Base-by-base conservation (phyloP, 768 basidiomycete species). In the Xerocomus potaroensis region DNA sequence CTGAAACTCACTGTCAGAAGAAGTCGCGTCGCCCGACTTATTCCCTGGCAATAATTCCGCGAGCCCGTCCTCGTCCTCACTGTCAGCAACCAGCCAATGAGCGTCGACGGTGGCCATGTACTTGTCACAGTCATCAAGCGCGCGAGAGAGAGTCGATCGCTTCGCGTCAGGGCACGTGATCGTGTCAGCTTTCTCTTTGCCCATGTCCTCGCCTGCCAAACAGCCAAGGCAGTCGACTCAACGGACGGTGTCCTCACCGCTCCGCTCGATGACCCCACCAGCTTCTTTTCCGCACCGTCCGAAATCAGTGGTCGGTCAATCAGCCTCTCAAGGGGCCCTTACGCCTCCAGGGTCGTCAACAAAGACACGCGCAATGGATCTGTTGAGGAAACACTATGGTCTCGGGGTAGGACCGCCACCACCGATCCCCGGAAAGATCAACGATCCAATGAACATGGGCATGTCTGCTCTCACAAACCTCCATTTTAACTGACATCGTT, bases 351-450 rank as follows among this genome's bases (percentile, higher is more conserved):
- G 64, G 33, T 62, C 66, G 19, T 57, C 61, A 26, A 50, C 61
- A 18, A 83, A 81, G 57, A 70, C 76, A 16, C 72, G 83, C 14
- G 90, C 90, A 11, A 74, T 84, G 54, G 88, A 91, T 61, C 63
- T 92, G 40, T 59, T 93, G 42, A 73, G 91, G 57, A 90, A 88
- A 54, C 91, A 94, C 59, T 94, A 94, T 74, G 89, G 90, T 5
- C 67, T 94, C 22, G 86, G 83, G 15, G 69, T 87, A n/a, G 83
- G 82, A 0, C 80, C 80, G 26, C 90, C 87, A 11, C 73, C 77
- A 4, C 77, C 87, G 18, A 57, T 73, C 1, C 72, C 76, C 2
- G 80, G 79, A 24, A 77, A 75, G 32, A 70, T 68, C 26, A 72
- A 74, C 43, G 90, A 91, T 62, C 86, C 88, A 12, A 87, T 91